These are phyloP conservation scores for Trichophyton verrucosum DNA, from an alignment of 2,329 filamentous ascomycete species.

Conservation along the genomic window DNA sequence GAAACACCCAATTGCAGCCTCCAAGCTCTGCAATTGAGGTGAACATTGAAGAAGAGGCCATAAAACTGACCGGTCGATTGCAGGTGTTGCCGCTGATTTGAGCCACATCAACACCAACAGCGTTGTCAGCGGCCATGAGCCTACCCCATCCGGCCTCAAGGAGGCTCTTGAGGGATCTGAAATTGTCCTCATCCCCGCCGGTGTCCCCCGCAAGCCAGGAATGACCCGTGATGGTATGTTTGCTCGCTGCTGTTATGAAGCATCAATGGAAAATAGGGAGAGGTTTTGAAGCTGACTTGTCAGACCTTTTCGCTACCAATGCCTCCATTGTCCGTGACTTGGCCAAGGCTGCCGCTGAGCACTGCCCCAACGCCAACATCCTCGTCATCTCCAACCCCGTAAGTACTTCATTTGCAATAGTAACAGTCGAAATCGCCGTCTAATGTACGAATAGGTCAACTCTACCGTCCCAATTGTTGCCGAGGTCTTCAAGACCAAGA, in stretches of 20 bases:
- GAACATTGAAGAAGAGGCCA: too few relatives aligned
- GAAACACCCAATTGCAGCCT: neutral
- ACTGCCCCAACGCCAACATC: slow-evolving; percentile 83
- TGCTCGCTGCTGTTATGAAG: slow-evolving; percentile 13
- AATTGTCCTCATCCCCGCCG: slow-evolving; percentile 93
- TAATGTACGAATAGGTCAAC: slow-evolving; percentile 53
- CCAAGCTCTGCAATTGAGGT: too few relatives aligned
- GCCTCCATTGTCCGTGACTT: slow-evolving; percentile 98
- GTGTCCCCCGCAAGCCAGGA: slow-evolving; percentile 97
- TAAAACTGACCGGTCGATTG: slow-evolving; percentile 14
- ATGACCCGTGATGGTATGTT: slow-evolving; percentile 83
- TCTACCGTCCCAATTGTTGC: slow-evolving; percentile 95
- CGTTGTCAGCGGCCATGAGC: slow-evolving; percentile 78
- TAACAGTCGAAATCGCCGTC: neutral
- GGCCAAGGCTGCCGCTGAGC: slow-evolving; percentile 83
- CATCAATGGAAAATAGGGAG: neutral
- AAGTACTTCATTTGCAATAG: slow-evolving; percentile 19
- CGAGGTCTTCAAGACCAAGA: slow-evolving; percentile 89
- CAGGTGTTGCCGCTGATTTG: slow-evolving; percentile 95
- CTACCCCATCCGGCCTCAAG: slow-evolving; percentile 61
- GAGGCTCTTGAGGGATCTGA: slow-evolving; percentile 74
- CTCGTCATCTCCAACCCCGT: slow-evolving; percentile 97
- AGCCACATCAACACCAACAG: slow-evolving; percentile 99
- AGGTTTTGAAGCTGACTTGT: neutral
- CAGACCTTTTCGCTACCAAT: slow-evolving; percentile 99